These are phyloP conservation scores for Huntiella decipiens DNA, from an alignment of 2,329 filamentous ascomycete genomes.

Conservation along the genomic window DNA sequence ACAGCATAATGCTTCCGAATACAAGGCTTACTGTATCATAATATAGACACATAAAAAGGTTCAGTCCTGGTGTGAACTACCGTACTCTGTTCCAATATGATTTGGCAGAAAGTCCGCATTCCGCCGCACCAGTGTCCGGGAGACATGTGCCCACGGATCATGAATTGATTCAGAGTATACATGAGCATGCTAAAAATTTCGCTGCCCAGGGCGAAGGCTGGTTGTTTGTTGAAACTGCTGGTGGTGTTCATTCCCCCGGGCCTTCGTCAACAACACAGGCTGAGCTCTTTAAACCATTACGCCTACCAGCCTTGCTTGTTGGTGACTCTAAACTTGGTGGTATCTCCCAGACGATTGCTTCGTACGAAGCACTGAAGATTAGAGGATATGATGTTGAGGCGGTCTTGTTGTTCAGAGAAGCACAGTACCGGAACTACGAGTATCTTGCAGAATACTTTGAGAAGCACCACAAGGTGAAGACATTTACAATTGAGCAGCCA, in stretches of 20 bases:
- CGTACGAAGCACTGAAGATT: constrained; percentile 59
- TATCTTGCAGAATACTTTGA: constrained; percentile 52
- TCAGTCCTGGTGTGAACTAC: constrained; percentile 28
- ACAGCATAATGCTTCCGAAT: not conserved
- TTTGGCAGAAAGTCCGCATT: constrained; percentile 58
- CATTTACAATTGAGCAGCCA: constrained; percentile 39
- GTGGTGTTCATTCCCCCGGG: constrained; percentile 61
- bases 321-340: constrained; percentile 61
- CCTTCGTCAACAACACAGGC: constrained; percentile 61
- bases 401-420: constrained; percentile 49
- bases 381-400: constrained; percentile 60
- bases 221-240: constrained; percentile 62
- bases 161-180: constrained; percentile 29
- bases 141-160: constrained; percentile 32
- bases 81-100: constrained; percentile 53
- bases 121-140: constrained; percentile 37
- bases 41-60: constrained; percentile 41
- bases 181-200: constrained; percentile 25
- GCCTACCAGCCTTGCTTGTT: constrained; percentile 55
- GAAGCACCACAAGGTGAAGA: constrained; percentile 34
- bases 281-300: constrained; percentile 55
- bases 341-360: constrained; percentile 62
- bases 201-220: constrained; percentile 29
- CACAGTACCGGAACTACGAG: constrained; percentile 44
- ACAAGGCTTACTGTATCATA: not conserved